Conservation (phyloP, 441 rosid species). For the Codiaeum variegatum region DNA sequence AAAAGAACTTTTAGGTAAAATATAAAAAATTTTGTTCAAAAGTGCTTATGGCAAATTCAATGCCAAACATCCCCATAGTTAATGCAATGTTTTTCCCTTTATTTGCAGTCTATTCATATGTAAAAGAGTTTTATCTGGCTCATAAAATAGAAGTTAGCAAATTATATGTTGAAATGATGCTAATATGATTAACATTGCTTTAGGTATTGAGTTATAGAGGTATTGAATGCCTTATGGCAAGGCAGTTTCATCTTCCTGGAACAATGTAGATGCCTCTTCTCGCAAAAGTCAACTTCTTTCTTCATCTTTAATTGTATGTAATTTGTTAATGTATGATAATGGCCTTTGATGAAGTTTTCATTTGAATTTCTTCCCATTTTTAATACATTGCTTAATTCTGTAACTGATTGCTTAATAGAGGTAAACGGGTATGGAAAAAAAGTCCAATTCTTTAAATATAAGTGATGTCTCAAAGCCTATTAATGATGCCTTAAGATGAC, state of each 20-base stretch:
- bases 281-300: not conserved
- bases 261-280: not conserved
- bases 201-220: conserved; percentile 24
- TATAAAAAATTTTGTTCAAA: too few species aligned
- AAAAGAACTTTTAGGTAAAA: too few species aligned
- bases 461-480: too few species aligned
- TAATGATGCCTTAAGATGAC: too few species aligned
- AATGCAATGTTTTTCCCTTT: not conserved
- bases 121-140: not conserved
- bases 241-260: not conserved
- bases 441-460: too few species aligned
- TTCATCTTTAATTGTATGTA: not conserved
- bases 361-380: not conserved
- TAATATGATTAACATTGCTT: conserved; percentile 6
- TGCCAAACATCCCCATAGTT: too few species aligned
- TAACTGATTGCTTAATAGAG: not conserved
- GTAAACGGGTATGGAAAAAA: not conserved
- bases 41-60: too few species aligned
- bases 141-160: not conserved
- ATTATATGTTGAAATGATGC: not conserved
- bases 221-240: conserved; percentile 17
- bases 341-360: not conserved
- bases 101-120: not conserved
- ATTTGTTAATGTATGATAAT: not conserved
- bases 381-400: not conserved